Evolutionary conservation across 768 basidiomycete genomes (phyloP).

Genomic region (Podaxis carcinomalis): DNA sequence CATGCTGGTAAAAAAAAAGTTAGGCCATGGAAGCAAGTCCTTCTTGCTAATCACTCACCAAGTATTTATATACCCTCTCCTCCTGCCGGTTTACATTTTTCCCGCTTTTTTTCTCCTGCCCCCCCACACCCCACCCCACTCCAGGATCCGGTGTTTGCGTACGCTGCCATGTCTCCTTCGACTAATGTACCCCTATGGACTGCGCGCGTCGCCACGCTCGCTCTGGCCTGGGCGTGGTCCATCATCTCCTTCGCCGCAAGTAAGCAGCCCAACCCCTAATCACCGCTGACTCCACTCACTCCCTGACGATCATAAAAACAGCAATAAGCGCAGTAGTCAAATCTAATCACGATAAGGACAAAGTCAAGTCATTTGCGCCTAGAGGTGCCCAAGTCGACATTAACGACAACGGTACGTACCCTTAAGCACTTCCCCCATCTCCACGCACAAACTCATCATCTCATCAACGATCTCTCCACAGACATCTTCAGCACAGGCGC

Average conservation of each 20-base stretch:
- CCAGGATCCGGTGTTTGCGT: not conserved
- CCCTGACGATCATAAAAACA: not conserved
- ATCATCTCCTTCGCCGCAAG: conserved; percentile 19
- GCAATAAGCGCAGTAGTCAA: conserved; percentile 24
- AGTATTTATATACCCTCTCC: not conserved
- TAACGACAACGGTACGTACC: conserved; percentile 16
- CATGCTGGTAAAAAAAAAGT: not conserved
- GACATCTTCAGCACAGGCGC: conserved; percentile 20
- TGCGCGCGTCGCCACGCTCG: conserved; percentile 21
- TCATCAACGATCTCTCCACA: conserved; percentile 5
- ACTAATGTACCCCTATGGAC: conserved; percentile 17
- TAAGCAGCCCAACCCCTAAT: not conserved
- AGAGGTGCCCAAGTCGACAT: conserved; percentile 15
- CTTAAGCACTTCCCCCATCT: not conserved
- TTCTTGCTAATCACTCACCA: not conserved
- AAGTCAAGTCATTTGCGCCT: conserved; percentile 15
- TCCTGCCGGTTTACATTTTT: not conserved
- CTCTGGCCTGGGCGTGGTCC: conserved; percentile 27
- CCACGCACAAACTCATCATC: not conserved
- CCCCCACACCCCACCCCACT: not conserved
- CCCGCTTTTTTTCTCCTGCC: not conserved
- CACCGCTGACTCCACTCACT: not conserved
- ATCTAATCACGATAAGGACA: conserved; percentile 17
- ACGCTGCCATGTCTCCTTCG: not conserved
- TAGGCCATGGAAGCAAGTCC: not conserved